Conservation (phyloP, 768 basidiomycete species). For the Hortiboletus campestris region DNA sequence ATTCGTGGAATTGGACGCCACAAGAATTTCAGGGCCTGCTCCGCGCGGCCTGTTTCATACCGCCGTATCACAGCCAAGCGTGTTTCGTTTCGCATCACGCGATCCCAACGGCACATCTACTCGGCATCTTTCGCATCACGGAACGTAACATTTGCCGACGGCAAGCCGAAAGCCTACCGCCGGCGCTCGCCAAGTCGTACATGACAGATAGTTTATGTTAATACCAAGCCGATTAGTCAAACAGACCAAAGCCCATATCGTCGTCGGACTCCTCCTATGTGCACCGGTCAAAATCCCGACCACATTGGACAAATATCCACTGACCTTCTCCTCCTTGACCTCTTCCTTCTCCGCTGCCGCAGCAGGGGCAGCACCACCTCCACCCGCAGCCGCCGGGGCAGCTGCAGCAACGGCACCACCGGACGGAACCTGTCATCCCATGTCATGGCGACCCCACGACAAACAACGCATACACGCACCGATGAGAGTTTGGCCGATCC, state of each 20-base stretch:
- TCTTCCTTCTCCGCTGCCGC: conserved; percentile 78
- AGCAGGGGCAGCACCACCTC: conserved; percentile 46
- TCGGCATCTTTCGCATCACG: conserved; percentile 17
- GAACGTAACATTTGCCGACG: conserved; percentile 26
- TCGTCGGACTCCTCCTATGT: conserved; percentile 90
- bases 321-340: conserved; percentile 86
- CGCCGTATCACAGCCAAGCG: neutral
- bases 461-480: conserved; percentile 45
- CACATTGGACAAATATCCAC: conserved; percentile 20
- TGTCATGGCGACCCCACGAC: conserved; percentile 4
- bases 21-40: neutral
- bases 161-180: conserved; percentile 22
- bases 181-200: conserved; percentile 5
- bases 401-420: conserved; percentile 79
- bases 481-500: conserved; percentile 94
- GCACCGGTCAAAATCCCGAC: neutral
- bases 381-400: conserved; percentile 46
- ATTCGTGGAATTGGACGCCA: neutral
- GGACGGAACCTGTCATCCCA: conserved; percentile 70
- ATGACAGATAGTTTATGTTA: conserved; percentile 1
- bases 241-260: conserved; percentile 99
- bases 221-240: conserved; percentile 61
- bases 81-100: neutral
- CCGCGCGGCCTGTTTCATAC: neutral
- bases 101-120: conserved; percentile 8